These are phyloP conservation scores for Aspergillus puulaauensis DNA, from an alignment of 2,329 filamentous ascomycete species.

Conservation along the genomic window DNA sequence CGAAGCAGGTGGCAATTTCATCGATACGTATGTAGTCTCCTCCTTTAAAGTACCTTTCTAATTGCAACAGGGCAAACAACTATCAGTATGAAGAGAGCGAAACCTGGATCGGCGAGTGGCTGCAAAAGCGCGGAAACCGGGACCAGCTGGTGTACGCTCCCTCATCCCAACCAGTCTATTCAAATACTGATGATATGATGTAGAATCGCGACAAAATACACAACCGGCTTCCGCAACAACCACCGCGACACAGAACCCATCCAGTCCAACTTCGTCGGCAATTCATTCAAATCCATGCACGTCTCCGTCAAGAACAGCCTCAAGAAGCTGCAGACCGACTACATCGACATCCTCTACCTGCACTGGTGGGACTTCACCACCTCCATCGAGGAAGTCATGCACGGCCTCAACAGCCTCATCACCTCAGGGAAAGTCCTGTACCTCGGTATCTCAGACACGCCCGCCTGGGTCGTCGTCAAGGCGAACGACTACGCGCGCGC, in stretches of 20 bases:
- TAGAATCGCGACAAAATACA: conserved; percentile 15
- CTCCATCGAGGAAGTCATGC: conserved; percentile 15
- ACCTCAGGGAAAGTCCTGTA: conserved; percentile 12
- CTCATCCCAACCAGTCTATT: neutral
- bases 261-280: conserved; percentile 26
- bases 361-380: conserved; percentile 19
- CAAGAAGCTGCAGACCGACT: conserved; percentile 13
- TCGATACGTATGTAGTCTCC: conserved; percentile 44
- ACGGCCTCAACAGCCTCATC: conserved; percentile 12
- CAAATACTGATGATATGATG: neutral
- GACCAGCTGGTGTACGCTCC: conserved; percentile 53
- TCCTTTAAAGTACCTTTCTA: too few species aligned
- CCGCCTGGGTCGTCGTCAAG: conserved; percentile 15
- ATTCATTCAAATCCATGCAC: conserved; percentile 9
- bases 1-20: conserved; percentile 53
- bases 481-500: conserved; percentile 15
- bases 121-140: conserved; percentile 45
- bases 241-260: conserved; percentile 33
- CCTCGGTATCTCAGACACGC: conserved; percentile 10
- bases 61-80: conserved; percentile 41
- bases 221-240: conserved; percentile 36
- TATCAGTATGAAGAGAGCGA: conserved; percentile 53
- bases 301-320: conserved; percentile 11
- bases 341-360: conserved; percentile 16
- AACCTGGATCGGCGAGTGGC: conserved; percentile 54